These are phyloP conservation scores for Syzygium grande DNA, from an alignment of 345 rosid species.

Conservation along the genomic window DNA sequence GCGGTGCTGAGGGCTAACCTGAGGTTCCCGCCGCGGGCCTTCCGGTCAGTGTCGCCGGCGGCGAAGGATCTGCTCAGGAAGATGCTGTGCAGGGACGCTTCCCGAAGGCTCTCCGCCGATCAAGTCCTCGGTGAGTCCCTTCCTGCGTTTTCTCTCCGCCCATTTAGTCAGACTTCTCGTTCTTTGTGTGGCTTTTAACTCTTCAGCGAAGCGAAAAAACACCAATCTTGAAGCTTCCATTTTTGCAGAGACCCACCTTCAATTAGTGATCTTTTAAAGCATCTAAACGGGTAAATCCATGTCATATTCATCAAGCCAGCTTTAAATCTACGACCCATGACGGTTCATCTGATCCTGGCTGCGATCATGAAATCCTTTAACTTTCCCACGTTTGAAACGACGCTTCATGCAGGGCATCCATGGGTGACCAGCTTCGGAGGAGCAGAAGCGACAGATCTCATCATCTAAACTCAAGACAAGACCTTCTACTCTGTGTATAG, in stretches of 20 bases:
- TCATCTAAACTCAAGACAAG: neutral
- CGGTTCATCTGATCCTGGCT: neutral
- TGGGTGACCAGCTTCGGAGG: slow-evolving; percentile 17
- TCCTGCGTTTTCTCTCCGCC: neutral
- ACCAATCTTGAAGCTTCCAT: neutral
- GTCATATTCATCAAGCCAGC: no score
- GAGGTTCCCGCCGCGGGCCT: slow-evolving; percentile 36
- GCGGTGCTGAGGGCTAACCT: slow-evolving; percentile 51
- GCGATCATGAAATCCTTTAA: neutral
- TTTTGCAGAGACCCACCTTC: neutral
- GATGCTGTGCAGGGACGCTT: slow-evolving; percentile 53
- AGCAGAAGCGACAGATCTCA: neutral
- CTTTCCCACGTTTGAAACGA: neutral
- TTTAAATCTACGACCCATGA: neutral
- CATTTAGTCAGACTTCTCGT: neutral
- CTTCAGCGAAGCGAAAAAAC: neutral
- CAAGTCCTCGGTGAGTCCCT: slow-evolving; percentile 45
- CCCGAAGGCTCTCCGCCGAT: slow-evolving; percentile 45
- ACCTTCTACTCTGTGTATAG: no score
- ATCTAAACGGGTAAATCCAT: neutral
- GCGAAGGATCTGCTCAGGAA: slow-evolving; percentile 47
- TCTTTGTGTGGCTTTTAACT: neutral
- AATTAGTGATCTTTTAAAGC: neutral
- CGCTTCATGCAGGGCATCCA: slow-evolving; percentile 17
- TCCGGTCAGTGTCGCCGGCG: slow-evolving; percentile 26